These are phyloP conservation scores for Lactarius hatsudake DNA, from an alignment of 768 basidiomycete genomes.

Conservation along the genomic window DNA sequence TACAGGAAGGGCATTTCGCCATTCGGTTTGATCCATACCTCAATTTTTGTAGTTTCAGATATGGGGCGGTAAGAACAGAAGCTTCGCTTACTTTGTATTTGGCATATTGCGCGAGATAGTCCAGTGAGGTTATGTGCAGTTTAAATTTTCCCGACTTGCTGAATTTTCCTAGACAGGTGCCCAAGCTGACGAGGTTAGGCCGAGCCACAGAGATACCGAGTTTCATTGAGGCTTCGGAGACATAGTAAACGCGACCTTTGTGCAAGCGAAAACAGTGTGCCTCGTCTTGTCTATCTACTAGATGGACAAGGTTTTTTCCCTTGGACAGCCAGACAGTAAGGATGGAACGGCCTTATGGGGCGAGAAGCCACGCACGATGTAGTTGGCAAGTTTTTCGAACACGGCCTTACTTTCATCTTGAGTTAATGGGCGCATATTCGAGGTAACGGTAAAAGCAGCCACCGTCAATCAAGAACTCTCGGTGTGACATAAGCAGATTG, in stretches of 20 bases:
- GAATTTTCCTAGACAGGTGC: constrained; percentile 98
- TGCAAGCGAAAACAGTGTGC: constrained; percentile 95
- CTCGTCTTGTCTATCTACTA: constrained; percentile 93
- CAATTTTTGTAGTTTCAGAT: not conserved
- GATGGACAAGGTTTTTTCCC: constrained; percentile 95
- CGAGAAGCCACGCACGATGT: constrained; percentile 59
- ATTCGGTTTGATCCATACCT: constrained; percentile 99
- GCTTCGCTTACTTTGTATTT: constrained; percentile 81
- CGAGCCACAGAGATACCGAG: constrained; percentile 89
- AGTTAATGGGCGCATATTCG: constrained; percentile 85
- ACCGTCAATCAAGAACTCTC: not conserved
- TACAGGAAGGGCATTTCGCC: constrained; percentile 99
- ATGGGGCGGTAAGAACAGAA: not conserved
- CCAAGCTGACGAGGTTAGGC: constrained; percentile 86
- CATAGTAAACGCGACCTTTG: constrained; percentile 94
- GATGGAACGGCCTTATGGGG: not conserved
- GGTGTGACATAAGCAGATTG: not conserved
- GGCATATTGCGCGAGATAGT: constrained; percentile 92
- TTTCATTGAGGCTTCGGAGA: constrained; percentile 92
- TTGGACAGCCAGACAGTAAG: constrained; percentile 33
- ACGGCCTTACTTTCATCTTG: constrained; percentile 97
- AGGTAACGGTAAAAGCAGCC: not conserved
- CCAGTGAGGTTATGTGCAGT: constrained; percentile 90
- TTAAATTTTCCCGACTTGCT: constrained; percentile 97
- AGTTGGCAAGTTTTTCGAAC: constrained; percentile 96